Conservation (phyloP, 805 yeast species). For the Candida morakotiae region DNA sequence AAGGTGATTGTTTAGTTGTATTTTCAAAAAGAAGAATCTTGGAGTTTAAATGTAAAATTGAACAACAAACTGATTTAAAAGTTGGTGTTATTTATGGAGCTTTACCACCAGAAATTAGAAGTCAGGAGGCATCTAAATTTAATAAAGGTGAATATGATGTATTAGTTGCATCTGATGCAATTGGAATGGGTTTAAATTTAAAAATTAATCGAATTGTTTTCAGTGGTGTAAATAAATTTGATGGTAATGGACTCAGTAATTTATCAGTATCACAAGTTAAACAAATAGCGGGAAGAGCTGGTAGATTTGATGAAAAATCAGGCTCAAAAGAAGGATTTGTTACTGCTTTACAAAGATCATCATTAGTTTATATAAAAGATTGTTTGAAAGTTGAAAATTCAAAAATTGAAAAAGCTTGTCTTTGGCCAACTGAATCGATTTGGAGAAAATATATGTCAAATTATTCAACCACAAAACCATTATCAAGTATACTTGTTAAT, state of each 20-base stretch:
- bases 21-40: conserved; percentile 76
- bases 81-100: conserved; percentile 95
- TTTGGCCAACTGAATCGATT: conserved; percentile 80
- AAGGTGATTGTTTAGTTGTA: conserved; percentile 88
- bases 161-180: conserved; percentile 94
- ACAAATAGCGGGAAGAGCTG: conserved; percentile 97
- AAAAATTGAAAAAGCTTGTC: conserved; percentile 53
- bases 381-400: conserved; percentile 50
- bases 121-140: conserved; percentile 75
- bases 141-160: conserved; percentile 76
- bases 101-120: conserved; percentile 90
- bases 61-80: conserved; percentile 52
- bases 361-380: conserved; percentile 40
- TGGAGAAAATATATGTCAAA: conserved; percentile 63
- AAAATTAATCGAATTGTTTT: conserved; percentile 80
- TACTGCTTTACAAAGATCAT: conserved; percentile 45
- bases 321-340: conserved; percentile 46
- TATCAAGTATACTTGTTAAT: conserved; percentile 43
- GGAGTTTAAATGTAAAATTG: conserved; percentile 65
- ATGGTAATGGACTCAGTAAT: conserved; percentile 50
- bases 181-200: conserved; percentile 95
- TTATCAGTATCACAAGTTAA: conserved; percentile 68
- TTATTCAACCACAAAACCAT: conserved; percentile 48
- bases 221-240: conserved; percentile 61
- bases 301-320: conserved; percentile 51